These are phyloP conservation scores for Salix brachista DNA, from an alignment of 345 rosid genomes.

Conservation along the genomic window DNA sequence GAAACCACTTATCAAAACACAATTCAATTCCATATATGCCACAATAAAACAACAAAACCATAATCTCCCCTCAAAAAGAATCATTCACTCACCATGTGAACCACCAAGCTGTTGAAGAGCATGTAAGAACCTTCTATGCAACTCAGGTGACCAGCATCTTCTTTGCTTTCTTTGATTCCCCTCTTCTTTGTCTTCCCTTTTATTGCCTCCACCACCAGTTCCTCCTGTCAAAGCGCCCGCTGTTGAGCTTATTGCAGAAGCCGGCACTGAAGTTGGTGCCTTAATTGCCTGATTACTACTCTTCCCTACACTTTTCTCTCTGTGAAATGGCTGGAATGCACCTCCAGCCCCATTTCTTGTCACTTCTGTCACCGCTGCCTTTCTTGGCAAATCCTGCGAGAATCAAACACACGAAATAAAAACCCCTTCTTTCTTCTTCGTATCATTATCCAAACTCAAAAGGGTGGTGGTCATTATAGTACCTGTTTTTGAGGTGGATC, in stretches of 20 bases:
- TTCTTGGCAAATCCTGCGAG: conserved; percentile 47
- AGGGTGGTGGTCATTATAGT: not conserved
- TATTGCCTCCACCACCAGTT: conserved; percentile 17
- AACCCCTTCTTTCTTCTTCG: not conserved
- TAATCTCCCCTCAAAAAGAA: not conserved
- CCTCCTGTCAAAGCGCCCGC: conserved; percentile 22
- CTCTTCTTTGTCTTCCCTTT: conserved; percentile 39
- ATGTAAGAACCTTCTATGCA: conserved; percentile 73
- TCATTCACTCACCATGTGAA: conserved; percentile 52
- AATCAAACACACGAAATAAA: not conserved
- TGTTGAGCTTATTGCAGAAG: conserved; percentile 51
- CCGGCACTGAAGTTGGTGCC: conserved; percentile 25
- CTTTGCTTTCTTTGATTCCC: conserved; percentile 65
- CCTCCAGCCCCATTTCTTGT: conserved; percentile 67
- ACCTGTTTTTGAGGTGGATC: conserved; percentile 53
- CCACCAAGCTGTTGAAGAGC: conserved; percentile 97
- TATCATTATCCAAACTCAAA: not conserved
- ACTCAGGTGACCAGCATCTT: conserved; percentile 94
- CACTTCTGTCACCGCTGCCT: conserved; percentile 58
- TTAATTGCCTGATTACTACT: conserved; percentile 26
- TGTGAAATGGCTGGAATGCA: conserved; percentile 76
- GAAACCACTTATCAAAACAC: not conserved
- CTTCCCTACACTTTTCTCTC: conserved; percentile 37
- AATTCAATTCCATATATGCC: not conserved
- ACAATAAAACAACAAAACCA: not conserved